These are phyloP conservation scores for Fraxinus cuspidata DNA, from an alignment of 257 asterid species.

Conservation along the genomic window DNA sequence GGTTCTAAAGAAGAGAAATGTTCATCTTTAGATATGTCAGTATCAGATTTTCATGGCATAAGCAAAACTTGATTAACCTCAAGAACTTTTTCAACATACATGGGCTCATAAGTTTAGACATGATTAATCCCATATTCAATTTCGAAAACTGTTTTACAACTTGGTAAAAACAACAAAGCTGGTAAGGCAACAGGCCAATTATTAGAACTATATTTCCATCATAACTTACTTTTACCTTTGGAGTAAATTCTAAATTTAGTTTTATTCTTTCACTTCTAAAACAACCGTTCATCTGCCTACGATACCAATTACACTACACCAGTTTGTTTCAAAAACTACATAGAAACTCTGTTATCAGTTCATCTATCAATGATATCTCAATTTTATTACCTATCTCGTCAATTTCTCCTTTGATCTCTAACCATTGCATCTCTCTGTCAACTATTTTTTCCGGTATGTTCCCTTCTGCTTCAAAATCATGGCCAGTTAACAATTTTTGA, in stretches of 20 bases:
- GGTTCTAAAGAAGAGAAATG: too few species aligned
- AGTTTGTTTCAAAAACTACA: slow-evolving; percentile 25
- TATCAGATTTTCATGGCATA: neutral
- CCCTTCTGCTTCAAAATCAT: slow-evolving; percentile 16
- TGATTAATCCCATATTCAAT: neutral
- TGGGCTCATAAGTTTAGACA: neutral
- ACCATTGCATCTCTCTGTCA: slow-evolving; percentile 44
- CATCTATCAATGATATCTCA: slow-evolving; percentile 44
- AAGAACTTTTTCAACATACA: neutral
- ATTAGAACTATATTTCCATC: neutral
- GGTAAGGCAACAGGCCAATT: neutral
- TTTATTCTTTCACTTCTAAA: neutral
- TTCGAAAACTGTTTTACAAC: neutral
- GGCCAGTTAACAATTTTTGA: slow-evolving; percentile 21
- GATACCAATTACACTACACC: neutral
- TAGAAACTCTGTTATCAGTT: slow-evolving; percentile 38
- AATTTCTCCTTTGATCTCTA: slow-evolving; percentile 23
- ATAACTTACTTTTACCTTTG: neutral
- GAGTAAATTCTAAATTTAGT: neutral
- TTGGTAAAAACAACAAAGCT: neutral
- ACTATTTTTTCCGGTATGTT: slow-evolving; percentile 26
- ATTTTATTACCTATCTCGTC: slow-evolving; percentile 39
- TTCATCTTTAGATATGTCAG: too few species aligned
- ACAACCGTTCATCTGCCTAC: neutral
- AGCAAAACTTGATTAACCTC: neutral